Conservation (phyloP, 306 rosid species). For the Luffa acutangula region DNA sequence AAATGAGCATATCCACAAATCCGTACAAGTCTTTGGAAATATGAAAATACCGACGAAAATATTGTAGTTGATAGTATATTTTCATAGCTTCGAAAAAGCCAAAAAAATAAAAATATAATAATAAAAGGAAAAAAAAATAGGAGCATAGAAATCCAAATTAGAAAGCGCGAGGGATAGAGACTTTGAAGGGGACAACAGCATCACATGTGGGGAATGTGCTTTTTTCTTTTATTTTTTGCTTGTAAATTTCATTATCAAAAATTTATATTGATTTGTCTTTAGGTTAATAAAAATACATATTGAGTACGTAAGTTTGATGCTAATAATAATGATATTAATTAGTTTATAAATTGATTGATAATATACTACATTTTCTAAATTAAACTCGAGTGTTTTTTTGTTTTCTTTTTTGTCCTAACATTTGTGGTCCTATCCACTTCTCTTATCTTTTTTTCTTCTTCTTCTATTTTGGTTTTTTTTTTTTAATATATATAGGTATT, state of each 20-base stretch:
- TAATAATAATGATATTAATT: too few relatives aligned
- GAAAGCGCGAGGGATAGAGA: background rate
- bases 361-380: background rate
- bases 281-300: background rate
- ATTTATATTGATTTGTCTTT: background rate
- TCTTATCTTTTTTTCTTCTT: background rate
- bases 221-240: background rate
- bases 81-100: background rate
- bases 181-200: background rate
- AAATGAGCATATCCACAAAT: background rate
- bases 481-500: background rate
- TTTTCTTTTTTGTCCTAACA: background rate
- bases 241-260: background rate
- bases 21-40: background rate
- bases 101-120: background rate
- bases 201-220: slow-evolving; percentile 3
- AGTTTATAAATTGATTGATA: background rate
- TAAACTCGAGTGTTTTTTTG: background rate
- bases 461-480: background rate
- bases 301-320: background rate
- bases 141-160: background rate
- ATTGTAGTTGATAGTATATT: background rate
- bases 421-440: slow-evolving; percentile 2
- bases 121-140: background rate
- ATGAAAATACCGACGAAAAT: background rate